phyloP scores from a whole-genome alignment of 164 flowering plant genomes.

The Paratinospora sagittata region DNA sequence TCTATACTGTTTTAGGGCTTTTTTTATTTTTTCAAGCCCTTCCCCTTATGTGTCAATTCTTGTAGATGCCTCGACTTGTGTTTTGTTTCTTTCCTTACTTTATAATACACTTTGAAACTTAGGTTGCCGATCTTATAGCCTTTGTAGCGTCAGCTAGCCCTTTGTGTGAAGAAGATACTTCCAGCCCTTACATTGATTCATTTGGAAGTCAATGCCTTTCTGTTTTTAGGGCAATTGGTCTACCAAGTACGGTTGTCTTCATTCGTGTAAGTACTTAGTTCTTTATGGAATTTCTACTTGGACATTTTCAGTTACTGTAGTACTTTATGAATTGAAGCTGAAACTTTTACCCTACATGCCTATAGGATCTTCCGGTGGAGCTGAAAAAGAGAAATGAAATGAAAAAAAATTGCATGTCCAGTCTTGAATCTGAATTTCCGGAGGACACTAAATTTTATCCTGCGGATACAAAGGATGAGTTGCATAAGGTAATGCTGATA shows the following conservation, averaged over 20 bases:
- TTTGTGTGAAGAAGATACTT: conserved; percentile 32
- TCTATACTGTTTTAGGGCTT: not conserved
- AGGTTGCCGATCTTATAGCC: conserved; percentile 94
- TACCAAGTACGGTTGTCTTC: conserved; percentile 84
- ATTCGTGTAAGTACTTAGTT: conserved; percentile 58
- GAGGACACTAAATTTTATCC: conserved; percentile 82
- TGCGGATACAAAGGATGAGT: conserved; percentile 84
- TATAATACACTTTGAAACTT: conserved; percentile 7
- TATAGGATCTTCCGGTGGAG: conserved; percentile 74
- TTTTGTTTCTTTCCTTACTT: not conserved
- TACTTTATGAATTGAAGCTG: not conserved
- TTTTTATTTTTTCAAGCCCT: not conserved
- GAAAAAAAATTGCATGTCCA: conserved; percentile 66
- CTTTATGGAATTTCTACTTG: not conserved
- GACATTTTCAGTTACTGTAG: not conserved
- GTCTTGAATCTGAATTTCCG: conserved; percentile 79
- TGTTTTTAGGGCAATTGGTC: conserved; percentile 78
- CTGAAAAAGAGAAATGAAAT: conserved; percentile 47
- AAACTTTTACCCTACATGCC: conserved; percentile 10
- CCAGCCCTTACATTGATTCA: conserved; percentile 54
- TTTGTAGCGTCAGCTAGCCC: conserved; percentile 82
- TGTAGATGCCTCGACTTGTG: not conserved
- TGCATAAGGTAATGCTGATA: conserved; percentile 66
- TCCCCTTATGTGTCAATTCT: not conserved
- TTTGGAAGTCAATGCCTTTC: conserved; percentile 89